These are phyloP conservation scores for Stygiomarasmius scandens DNA, from an alignment of 1,284 basidiomycete species.

Conservation along the genomic window DNA sequence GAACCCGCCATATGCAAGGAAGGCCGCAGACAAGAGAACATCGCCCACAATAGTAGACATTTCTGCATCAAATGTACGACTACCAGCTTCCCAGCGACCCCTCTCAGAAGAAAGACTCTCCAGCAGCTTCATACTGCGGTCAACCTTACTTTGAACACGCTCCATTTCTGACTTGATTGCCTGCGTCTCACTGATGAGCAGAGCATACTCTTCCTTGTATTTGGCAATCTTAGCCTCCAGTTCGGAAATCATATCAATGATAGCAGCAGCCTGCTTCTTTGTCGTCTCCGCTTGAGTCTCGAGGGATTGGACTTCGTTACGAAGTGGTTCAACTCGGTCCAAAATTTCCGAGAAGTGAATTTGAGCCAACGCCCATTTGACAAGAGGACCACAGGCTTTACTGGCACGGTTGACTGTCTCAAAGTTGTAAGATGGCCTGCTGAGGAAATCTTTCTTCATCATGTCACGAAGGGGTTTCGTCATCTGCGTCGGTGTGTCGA, in stretches of 20 bases:
- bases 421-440: slow-evolving; percentile 91
- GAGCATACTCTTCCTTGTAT: slow-evolving; percentile 98
- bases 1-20: slow-evolving; percentile 97
- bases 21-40: slow-evolving; percentile 93
- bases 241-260: slow-evolving; percentile 91
- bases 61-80: slow-evolving; percentile 95
- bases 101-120: slow-evolving; percentile 96
- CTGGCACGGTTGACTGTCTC: slow-evolving; percentile 95
- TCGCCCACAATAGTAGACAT: slow-evolving; percentile 99
- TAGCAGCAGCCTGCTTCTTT: slow-evolving; percentile 88
- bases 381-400: slow-evolving; percentile 96
- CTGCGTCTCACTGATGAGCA: slow-evolving; percentile 96
- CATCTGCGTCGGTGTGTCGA: slow-evolving; percentile 92
- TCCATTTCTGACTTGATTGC: slow-evolving; percentile 99
- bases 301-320: slow-evolving; percentile 93
- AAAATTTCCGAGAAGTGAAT: slow-evolving; percentile 97
- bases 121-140: slow-evolving; percentile 94
- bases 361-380: slow-evolving; percentile 98
- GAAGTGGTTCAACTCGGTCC: slow-evolving; percentile 95
- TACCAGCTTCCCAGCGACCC: slow-evolving; percentile 92
- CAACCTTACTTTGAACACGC: slow-evolving; percentile 94
- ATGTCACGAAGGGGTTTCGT: slow-evolving; percentile 86
- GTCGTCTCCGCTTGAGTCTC: slow-evolving; percentile 92
- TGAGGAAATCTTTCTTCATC: slow-evolving; percentile 95
- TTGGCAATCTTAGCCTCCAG: slow-evolving; percentile 90